phyloP scores from a whole-genome alignment of 441 rosid genomes.

The Cnidoscolus chayamansa region DNA sequence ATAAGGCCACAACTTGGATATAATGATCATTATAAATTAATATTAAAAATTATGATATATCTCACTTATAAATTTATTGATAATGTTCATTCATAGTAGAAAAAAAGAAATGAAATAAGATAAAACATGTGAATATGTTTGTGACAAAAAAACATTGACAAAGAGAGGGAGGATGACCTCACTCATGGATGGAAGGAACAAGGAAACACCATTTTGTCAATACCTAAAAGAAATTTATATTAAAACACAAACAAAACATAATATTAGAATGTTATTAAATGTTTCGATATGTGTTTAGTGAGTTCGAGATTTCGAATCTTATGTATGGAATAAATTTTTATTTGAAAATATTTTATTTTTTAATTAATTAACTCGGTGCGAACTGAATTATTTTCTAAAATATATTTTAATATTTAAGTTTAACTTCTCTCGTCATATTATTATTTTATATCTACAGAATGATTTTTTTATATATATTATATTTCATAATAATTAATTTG shows the following conservation, averaged over 20 bases:
- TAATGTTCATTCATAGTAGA: too few species aligned
- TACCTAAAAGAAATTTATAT: constrained; percentile 43
- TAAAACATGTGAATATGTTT: constrained; percentile 15
- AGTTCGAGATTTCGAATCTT: too few species aligned
- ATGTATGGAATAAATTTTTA: too few species aligned
- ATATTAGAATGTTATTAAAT: constrained; percentile 16
- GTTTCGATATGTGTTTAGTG: not conserved
- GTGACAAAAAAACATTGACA: constrained; percentile 21
- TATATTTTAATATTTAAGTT: constrained; percentile 9
- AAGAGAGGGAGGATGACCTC: constrained; percentile 14
- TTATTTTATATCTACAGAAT: too few species aligned
- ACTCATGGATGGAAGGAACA: not conserved
- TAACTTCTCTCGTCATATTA: constrained; percentile 13
- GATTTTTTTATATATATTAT: too few species aligned
- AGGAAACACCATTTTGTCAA: constrained; percentile 40
- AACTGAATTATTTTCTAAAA: too few species aligned
- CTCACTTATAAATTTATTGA: too few species aligned
- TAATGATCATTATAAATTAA: not conserved
- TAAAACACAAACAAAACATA: too few species aligned
- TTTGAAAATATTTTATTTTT: too few species aligned
- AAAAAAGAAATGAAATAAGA: too few species aligned
- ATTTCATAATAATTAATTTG: too few species aligned
- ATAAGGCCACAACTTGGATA: not conserved
- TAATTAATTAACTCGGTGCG: too few species aligned
- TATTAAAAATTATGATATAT: not conserved